phyloP scores from a whole-genome alignment of 495 filamentous ascomycete species.

The Diplogelasinospora grovesii region DNA sequence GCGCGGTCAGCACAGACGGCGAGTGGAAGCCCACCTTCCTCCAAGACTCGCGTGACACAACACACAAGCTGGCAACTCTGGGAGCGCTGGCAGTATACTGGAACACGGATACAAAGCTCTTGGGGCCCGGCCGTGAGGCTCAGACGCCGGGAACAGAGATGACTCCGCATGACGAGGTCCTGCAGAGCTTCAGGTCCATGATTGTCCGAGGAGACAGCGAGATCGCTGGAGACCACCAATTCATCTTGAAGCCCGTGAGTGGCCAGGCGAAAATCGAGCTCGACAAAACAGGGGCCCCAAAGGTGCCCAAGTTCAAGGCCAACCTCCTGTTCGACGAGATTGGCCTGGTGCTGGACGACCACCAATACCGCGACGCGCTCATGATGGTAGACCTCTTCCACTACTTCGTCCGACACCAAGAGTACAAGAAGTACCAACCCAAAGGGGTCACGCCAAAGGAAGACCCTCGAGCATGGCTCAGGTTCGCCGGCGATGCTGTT shows the following conservation, averaged over 20 bases:
- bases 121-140: conserved; percentile 70
- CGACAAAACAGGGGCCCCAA: conserved; percentile 77
- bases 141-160: conserved; percentile 46
- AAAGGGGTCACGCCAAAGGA: conserved; percentile 77
- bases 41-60: conserved; percentile 70
- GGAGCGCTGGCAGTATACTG: conserved; percentile 89
- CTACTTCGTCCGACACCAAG: conserved; percentile 95
- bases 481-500: conserved; percentile 81
- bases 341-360: conserved; percentile 87
- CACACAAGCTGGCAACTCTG: conserved; percentile 86
- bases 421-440: conserved; percentile 90
- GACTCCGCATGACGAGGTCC: conserved; percentile 59
- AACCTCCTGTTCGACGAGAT: conserved; percentile 90
- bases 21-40: conserved; percentile 94
- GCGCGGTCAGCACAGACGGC: conserved; percentile 88
- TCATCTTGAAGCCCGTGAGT: conserved; percentile 89
- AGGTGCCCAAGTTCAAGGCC: conserved; percentile 84
- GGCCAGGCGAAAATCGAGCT: conserved; percentile 88
- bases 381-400: conserved; percentile 99
- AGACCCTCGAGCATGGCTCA: conserved; percentile 84
- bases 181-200: conserved; percentile 65
- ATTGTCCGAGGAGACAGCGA: conserved; percentile 61
- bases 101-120: conserved; percentile 84
- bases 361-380: conserved; percentile 91
- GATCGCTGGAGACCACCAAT: conserved; percentile 61